These are phyloP conservation scores for Posidonia australis DNA, from an alignment of 106 monocot species.

Conservation along the genomic window DNA sequence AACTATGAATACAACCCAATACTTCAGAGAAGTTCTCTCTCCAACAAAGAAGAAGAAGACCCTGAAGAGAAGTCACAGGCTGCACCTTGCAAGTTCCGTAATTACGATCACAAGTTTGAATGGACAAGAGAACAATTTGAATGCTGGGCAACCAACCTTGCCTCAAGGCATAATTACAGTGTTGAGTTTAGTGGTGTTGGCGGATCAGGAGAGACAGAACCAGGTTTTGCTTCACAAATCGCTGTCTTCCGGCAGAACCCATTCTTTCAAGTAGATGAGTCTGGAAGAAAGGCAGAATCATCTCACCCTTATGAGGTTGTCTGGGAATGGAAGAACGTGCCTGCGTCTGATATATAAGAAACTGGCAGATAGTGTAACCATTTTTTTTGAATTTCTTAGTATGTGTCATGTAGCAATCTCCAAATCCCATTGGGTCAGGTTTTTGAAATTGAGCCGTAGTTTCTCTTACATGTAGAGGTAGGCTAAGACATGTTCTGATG, in stretches of 20 bases:
- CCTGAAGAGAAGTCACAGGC: conserved; percentile 37
- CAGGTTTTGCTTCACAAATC: conserved; percentile 95
- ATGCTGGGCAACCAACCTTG: conserved; percentile 63
- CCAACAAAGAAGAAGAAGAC: conserved; percentile 63
- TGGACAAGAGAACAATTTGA: conserved; percentile 91
- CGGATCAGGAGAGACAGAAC: conserved; percentile 62
- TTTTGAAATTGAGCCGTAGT: too few species aligned
- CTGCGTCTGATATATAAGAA: not conserved
- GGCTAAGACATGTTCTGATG: too few species aligned
- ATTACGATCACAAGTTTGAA: conserved; percentile 96
- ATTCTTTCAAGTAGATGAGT: conserved; percentile 11
- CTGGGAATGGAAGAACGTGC: conserved; percentile 55
- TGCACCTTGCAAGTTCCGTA: conserved; percentile 57
- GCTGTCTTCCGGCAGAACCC: conserved; percentile 54
- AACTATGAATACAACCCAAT: conserved; percentile 98
- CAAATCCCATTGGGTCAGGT: too few species aligned
- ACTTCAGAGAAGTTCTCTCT: conserved; percentile 40
- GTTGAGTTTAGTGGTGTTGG: conserved; percentile 93
- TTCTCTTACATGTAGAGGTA: too few species aligned
- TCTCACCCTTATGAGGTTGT: conserved; percentile 46
- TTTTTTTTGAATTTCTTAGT: too few species aligned
- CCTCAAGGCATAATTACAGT: conserved; percentile 42
- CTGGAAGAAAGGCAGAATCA: not conserved
- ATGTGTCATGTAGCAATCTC: too few species aligned
- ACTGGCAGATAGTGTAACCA: too few species aligned